phyloP scores from a whole-genome alignment of 2,329 filamentous ascomycete species.

The Akanthomyces dipterigenus region DNA sequence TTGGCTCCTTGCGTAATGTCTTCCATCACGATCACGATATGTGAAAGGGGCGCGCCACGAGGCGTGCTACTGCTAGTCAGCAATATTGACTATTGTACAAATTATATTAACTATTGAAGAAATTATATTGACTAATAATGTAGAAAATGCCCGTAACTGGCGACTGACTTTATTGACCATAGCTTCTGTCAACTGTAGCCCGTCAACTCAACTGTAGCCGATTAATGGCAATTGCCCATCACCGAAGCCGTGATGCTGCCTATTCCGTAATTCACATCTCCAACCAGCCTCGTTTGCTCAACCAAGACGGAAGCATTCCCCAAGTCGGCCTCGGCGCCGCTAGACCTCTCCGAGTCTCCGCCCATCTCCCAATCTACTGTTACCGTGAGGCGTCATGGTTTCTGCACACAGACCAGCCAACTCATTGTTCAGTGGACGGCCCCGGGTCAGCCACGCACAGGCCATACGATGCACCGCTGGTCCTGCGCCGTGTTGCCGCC shows the following conservation, averaged over 20 bases:
- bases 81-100: neutral
- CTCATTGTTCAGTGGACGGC: conserved; percentile 1
- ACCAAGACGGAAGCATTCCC: neutral
- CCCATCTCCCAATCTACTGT: conserved; percentile 11
- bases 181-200: too few relatives aligned
- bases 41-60: neutral
- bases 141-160: too few relatives aligned
- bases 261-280: too few relatives aligned
- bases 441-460: neutral
- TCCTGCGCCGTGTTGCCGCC: neutral
- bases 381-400: conserved; percentile 7
- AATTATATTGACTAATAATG: too few relatives aligned
- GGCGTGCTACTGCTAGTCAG: neutral
- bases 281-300: too few relatives aligned
- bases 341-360: neutral
- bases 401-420: conserved; percentile 6
- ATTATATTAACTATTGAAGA: too few relatives aligned
- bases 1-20: neutral
- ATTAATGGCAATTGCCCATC: too few relatives aligned
- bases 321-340: neutral
- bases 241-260: too few relatives aligned
- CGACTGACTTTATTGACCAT: too few relatives aligned
- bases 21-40: conserved; percentile 1
- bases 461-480: neutral
- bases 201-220: too few relatives aligned